These are phyloP conservation scores for Corynascus novoguineensis DNA, from an alignment of 495 filamentous ascomycete genomes.

Conservation along the genomic window DNA sequence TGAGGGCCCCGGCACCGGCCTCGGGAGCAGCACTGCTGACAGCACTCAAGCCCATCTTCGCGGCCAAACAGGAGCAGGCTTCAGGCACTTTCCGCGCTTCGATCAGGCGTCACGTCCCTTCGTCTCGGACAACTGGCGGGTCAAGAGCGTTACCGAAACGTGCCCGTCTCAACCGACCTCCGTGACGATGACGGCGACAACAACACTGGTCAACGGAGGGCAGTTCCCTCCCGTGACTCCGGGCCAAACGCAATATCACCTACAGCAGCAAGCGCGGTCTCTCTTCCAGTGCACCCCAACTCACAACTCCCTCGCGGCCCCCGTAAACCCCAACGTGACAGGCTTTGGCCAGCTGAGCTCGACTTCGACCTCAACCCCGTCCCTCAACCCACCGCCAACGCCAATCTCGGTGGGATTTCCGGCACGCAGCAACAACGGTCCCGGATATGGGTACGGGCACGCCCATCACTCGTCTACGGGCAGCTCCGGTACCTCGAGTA, in stretches of 20 bases:
- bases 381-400: not conserved
- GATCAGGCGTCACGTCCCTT: slow-evolving; percentile 8
- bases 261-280: not conserved
- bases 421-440: not conserved
- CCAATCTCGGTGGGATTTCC: not conserved
- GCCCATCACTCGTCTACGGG: not conserved
- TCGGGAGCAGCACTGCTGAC: not conserved
- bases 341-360: not conserved
- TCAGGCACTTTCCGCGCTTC: slow-evolving; percentile 5
- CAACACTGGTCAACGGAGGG: not conserved
- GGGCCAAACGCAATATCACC: not conserved
- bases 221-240: not conserved
- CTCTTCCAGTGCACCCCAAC: not conserved
- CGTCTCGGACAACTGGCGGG: slow-evolving; percentile 12
- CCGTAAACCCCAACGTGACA: not conserved
- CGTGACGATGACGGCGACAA: not conserved
- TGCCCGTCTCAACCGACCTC: not conserved
- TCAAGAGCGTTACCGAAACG: not conserved
- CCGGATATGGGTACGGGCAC: not conserved
- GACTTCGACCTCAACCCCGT: not conserved
- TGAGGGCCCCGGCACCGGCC: not conserved
- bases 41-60: not conserved
- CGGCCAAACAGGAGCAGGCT: not conserved
- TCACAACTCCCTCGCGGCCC: not conserved
- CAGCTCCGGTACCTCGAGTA: not conserved